phyloP scores from a whole-genome alignment of 2,329 filamentous ascomycete species.

The Clonostachys byssicola region DNA sequence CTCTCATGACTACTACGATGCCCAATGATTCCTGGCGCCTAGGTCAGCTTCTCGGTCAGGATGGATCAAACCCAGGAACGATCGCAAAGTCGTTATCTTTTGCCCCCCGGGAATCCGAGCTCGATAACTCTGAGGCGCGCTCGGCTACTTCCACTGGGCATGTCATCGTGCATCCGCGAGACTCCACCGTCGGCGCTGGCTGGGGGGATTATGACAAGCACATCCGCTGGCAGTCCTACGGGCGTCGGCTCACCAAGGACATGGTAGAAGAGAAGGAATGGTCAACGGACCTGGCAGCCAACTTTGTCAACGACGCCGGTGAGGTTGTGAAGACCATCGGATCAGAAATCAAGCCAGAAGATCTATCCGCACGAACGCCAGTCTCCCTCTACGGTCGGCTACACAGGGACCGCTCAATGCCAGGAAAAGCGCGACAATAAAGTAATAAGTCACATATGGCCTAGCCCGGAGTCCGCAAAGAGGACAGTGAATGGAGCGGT shows the following conservation, averaged over 20 bases:
- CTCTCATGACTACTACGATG: constrained; percentile 1
- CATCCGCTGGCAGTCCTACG: background rate
- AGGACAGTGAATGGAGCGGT: no score
- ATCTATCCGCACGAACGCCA: no score
- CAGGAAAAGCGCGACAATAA: no score
- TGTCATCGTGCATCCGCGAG: constrained; percentile 1
- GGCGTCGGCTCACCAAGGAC: background rate
- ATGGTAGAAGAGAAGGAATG: background rate
- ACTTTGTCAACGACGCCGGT: no score
- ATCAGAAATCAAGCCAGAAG: no score
- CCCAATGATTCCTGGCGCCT: constrained; percentile 3
- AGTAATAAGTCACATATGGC: no score
- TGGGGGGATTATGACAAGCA: constrained; percentile 3
- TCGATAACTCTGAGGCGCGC: constrained; percentile 1
- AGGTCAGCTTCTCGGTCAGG: constrained; percentile 5
- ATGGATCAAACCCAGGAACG: constrained; percentile 4
- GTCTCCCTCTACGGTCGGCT: no score
- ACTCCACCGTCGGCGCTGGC: constrained; percentile 2
- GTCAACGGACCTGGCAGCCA: background rate
- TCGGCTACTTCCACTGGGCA: constrained; percentile 5
- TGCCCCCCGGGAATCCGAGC: background rate
- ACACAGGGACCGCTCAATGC: no score
- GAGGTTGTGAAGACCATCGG: no score
- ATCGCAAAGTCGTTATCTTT: constrained; percentile 2
- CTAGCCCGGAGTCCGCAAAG: no score